A percentile compares a stretch with the other conserved stretches of the same genome.
Evolutionary conservation across 2,329 filamentous ascomycete genomes (phyloP).

Genomic region (Paecilomyces fulvus): DNA sequence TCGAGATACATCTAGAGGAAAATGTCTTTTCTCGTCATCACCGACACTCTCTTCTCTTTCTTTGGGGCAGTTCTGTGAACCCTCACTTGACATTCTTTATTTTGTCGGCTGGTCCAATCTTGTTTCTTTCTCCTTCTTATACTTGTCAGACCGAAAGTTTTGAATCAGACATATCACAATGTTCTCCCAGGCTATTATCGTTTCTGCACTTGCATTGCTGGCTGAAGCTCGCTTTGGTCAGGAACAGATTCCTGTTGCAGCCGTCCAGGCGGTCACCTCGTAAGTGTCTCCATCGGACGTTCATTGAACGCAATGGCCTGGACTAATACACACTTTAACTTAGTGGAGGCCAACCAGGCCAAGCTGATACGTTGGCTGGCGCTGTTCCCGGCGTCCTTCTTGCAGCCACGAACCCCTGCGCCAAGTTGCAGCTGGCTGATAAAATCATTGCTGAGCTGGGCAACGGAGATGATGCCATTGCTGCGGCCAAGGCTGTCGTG

Average conservation of each 20-base stretch:
- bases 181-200: neutral
- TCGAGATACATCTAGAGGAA: neutral
- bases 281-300: neutral
- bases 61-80: neutral
- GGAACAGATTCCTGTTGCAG: neutral
- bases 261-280: neutral
- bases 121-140: neutral
- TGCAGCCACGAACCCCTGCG: slow-evolving; percentile 57
- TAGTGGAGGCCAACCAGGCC: slow-evolving; percentile 44
- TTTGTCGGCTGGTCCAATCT: neutral
- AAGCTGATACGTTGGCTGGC: slow-evolving; percentile 56
- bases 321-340: neutral
- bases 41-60: neutral
- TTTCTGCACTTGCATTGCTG: neutral
- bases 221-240: neutral
- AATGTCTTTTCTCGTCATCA: neutral
- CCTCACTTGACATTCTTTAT: neutral
- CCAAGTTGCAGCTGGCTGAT: slow-evolving; percentile 57
- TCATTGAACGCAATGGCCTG: neutral
- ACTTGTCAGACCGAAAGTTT: neutral
- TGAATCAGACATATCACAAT: neutral
- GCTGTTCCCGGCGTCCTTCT: slow-evolving; percentile 54
- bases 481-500: slow-evolving; percentile 55
- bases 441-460: slow-evolving; percentile 56
- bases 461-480: slow-evolving; percentile 50